Evolutionary conservation across 768 basidiomycete species (phyloP), one percentile per base, ranked within the genome.

Genomic region (Rubroboletus satanas): DNA sequence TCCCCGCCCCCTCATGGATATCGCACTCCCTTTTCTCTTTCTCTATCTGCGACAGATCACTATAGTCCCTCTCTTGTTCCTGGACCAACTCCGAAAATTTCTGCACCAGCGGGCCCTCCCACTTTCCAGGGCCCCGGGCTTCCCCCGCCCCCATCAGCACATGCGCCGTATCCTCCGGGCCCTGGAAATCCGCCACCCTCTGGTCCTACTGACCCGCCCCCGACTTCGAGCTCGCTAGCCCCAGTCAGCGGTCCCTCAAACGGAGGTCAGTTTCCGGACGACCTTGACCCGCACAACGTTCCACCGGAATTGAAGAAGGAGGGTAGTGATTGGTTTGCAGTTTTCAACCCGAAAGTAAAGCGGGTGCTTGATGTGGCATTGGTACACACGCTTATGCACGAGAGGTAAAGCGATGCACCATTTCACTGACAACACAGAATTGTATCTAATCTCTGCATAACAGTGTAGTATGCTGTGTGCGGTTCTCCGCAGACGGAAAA

Each of bases 401-500:
- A 93, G 71, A 93, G 89, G 91, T 93, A 66, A 51, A 75, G 68
- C 14, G 12, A 42, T 32, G 47, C 29, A 14, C 42, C 29, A 53
- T 56, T 50, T 51, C 41, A 29, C 28, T n/a, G 15, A 42, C 9
- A 18, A 36, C 21, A 12, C 32, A 32, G 5, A 17, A 46, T 35
- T 11, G 5, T 45, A 39, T 7, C 59, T 68, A 10, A 70, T 44
- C 43, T 28, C 11, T 42, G 26, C 45, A 31, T 14, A 23, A 55
- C 59, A 88, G 87, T 55, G 88, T 89, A 23, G 87, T 89, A 9
- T 91, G 95, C 63, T 97, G 94, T 65, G 93, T 97, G 28, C 82
- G 89, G 55, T 96, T 97, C 74, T 96, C 93, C 49, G 90, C 92
- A 14, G 94, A 98, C 71, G 93, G 95, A 28, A 93, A 90, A 70